A percentile compares a stretch with the other conserved stretches of the same genome.
These are phyloP conservation scores for Fusarium oligoseptatum DNA, from an alignment of 2,329 filamentous ascomycete species.

Conservation along the genomic window DNA sequence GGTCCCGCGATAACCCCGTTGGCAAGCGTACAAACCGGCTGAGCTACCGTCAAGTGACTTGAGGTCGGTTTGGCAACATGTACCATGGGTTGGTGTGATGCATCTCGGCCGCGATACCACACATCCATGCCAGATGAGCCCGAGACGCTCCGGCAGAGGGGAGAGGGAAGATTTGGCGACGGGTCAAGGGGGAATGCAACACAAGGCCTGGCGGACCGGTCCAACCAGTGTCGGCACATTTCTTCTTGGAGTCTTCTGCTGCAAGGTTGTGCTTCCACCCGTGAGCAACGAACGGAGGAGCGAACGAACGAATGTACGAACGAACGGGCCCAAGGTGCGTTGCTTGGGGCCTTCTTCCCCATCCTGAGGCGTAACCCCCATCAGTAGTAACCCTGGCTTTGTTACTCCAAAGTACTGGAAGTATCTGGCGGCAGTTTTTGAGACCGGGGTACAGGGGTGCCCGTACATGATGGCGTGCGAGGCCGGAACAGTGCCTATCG, in stretches of 20 bases:
- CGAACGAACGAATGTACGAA: not conserved
- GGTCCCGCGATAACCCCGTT: conserved; percentile 44
- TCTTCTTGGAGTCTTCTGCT: conserved; percentile 27
- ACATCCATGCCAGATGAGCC: conserved; percentile 37
- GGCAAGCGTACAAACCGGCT: conserved; percentile 43
- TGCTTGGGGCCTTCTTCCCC: conserved; percentile 11
- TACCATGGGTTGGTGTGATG: conserved; percentile 41
- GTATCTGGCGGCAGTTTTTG: conserved; percentile 32
- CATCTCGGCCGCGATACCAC: conserved; percentile 36
- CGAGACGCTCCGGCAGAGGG: conserved; percentile 34
- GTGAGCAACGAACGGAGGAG: conserved; percentile 20
- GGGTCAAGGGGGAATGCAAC: conserved; percentile 36
- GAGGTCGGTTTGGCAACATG: conserved; percentile 42
- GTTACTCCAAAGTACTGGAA: conserved; percentile 30
- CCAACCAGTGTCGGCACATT: conserved; percentile 36
- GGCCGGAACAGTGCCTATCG: conserved; percentile 23
- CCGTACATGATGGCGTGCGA: conserved; percentile 25
- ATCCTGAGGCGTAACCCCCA: conserved; percentile 20
- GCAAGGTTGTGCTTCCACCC: conserved; percentile 32
- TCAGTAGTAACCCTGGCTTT: conserved; percentile 20
- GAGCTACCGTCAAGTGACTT: conserved; percentile 44
- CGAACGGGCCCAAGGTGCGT: conserved; percentile 8
- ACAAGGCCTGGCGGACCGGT: conserved; percentile 31
- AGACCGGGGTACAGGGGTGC: conserved; percentile 28
- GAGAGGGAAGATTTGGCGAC: conserved; percentile 37